Percentiles rank a stretch among this genome's conserved stretches.
These are phyloP conservation scores for Fusarium nelsonii DNA, from an alignment of 2,329 filamentous ascomycete genomes.

Conservation along the genomic window DNA sequence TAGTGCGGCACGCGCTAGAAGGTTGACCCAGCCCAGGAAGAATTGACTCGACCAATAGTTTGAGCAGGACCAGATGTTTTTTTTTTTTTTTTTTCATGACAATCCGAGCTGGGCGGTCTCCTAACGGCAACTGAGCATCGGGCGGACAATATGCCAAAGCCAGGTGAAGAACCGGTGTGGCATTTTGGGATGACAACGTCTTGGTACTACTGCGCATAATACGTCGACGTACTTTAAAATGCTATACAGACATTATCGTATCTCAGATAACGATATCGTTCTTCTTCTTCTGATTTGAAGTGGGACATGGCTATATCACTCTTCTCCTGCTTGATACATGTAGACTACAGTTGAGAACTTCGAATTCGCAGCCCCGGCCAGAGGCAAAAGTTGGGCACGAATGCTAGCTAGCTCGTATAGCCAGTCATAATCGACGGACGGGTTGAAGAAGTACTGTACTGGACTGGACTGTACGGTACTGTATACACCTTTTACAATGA, in stretches of 20 bases:
- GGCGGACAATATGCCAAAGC: constrained; percentile 8
- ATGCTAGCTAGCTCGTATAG: constrained; percentile 20
- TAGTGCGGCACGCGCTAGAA: constrained; percentile 27
- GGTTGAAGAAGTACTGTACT: constrained; percentile 29
- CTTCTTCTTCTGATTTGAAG: background rate
- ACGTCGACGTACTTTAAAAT: background rate
- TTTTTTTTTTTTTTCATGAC: background rate
- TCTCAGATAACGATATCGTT: background rate
- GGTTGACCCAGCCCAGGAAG: constrained; percentile 8
- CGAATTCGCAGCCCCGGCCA: constrained; percentile 21
- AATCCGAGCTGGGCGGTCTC: background rate
- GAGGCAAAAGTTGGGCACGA: constrained; percentile 44
- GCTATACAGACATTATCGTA: background rate
- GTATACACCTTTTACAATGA: constrained; percentile 17
- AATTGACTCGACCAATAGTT: constrained; percentile 7
- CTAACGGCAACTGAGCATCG: background rate
- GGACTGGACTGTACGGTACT: background rate
- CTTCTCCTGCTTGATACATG: constrained; percentile 16
- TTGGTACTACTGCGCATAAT: background rate
- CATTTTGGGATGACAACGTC: background rate
- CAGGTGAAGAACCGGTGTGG: constrained; percentile 1
- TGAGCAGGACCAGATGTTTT: background rate
- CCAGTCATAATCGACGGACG: constrained; percentile 10
- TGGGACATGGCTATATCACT: background rate
- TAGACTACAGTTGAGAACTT: background rate